Base-by-base conservation (phyloP, 2,329 filamentous ascomycete species). In the Fusarium sp. region DNA sequence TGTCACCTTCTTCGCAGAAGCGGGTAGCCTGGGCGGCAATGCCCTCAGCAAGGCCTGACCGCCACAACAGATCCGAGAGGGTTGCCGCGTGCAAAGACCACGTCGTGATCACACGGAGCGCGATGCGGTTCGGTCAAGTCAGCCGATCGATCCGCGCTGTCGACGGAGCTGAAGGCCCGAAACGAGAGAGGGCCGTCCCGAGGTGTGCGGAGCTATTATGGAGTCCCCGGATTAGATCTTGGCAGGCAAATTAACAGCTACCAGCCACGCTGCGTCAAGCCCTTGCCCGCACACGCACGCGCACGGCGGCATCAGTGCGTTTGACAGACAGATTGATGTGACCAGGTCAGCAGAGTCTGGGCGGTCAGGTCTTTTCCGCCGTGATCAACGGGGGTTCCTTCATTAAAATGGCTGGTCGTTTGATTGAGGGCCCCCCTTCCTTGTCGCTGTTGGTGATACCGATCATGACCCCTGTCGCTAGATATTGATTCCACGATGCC, bases 181-280 rank as follows among this genome's bases (percentile, higher is more conserved):
- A 72, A 72, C 69, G 65, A 62, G 62, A 42, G 58, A 72, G 70
- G 71, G 47, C 73, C 73, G 73, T 75, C 73, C 73, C 73, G 69
- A 70, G 60, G 35, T 42, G 69, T 63, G 69, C 73, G 66, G 73
- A 75, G 63, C 63, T 74, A 65, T 70, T 70, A 75, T 73, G 73
- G 73, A 68, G 69, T 70, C 73, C 59, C 69, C 50, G 54, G 61
- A 61, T 64, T 63, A 57, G 60, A 40, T 62, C 73, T 74, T 73
- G 73, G 60, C 73, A 65, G 45, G 50, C 27, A 62, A 42, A 33
- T 42, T 59, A 62, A 50, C 63, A 36, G 63, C 18, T 63, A 31
- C 47, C 47, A 52, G 62, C 72, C 58, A 59, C 59, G 69, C 56
- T 47, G 64, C 40, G 57, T 59, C 58, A 66, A 63, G 45, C 57